These are phyloP conservation scores for Spinacia oleracea DNA, from an alignment of 179 eudicot genomes.

Conservation along the genomic window DNA sequence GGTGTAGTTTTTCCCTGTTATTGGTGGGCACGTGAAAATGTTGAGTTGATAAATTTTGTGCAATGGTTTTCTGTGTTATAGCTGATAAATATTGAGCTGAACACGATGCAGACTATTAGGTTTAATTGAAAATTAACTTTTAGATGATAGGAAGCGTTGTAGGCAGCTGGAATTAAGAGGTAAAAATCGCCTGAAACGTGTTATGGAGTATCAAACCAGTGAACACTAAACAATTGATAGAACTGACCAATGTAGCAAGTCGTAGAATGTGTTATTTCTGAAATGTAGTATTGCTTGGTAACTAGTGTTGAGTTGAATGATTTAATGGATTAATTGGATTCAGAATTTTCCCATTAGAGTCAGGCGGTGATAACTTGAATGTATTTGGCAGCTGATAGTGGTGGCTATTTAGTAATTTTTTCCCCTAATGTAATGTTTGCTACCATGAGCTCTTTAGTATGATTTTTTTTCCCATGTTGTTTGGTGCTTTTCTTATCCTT, in stretches of 20 bases:
- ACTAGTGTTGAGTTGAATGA: background rate
- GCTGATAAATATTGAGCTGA: background rate
- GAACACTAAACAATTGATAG: background rate
- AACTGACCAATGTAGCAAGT: background rate
- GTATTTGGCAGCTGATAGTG: slow-evolving; percentile 4
- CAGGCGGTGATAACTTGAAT: background rate
- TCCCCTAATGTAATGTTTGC: background rate
- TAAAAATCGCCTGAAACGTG: background rate
- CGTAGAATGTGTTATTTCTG: background rate
- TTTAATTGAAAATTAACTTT: too few relatives aligned
- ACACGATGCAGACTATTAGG: background rate
- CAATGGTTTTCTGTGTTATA: background rate
- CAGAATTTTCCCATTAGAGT: background rate
- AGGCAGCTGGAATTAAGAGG: background rate
- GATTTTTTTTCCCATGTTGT: background rate
- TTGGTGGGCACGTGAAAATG: background rate
- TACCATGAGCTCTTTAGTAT: background rate
- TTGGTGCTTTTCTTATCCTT: background rate
- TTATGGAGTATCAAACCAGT: background rate
- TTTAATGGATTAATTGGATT: background rate
- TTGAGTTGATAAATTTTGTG: background rate
- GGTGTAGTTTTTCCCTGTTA: background rate
- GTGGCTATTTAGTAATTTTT: background rate
- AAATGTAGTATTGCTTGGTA: background rate
- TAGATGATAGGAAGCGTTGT: background rate